phyloP scores from a whole-genome alignment of 2,329 filamentous ascomycete species.

The Penicillium janthinellum region DNA sequence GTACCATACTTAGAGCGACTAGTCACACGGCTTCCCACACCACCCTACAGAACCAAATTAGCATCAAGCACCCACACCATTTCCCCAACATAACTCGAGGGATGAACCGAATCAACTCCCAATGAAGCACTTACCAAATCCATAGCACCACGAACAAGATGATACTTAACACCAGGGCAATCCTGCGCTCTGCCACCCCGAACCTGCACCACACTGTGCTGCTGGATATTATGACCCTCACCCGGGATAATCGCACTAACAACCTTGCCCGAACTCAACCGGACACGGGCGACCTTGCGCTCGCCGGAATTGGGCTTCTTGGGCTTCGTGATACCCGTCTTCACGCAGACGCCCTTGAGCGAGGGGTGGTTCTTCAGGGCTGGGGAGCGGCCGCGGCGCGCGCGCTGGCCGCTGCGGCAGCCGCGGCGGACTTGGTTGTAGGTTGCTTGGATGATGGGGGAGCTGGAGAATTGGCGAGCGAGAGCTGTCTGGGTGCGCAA shows the following conservation, averaged over 20 bases:
- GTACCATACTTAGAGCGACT: slow-evolving; percentile 96
- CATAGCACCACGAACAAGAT: slow-evolving; percentile 84
- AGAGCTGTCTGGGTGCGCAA: slow-evolving; percentile 33
- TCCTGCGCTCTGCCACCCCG: slow-evolving; percentile 90
- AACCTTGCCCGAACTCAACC: slow-evolving; percentile 81
- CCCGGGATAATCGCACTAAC: slow-evolving; percentile 95
- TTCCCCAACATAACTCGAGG: background rate
- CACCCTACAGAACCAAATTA: slow-evolving; percentile 64
- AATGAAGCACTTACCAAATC: slow-evolving; percentile 72
- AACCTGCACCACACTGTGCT: slow-evolving; percentile 97
- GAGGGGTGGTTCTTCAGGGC: slow-evolving; percentile 75
- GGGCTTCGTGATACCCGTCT: slow-evolving; percentile 88
- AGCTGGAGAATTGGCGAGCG: slow-evolving; percentile 58
- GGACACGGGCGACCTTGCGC: slow-evolving; percentile 89
- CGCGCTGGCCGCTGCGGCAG: slow-evolving; percentile 75
- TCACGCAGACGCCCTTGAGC: slow-evolving; percentile 94
- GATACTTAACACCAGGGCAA: slow-evolving; percentile 97
- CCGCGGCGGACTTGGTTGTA: slow-evolving; percentile 75
- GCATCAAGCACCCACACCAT: slow-evolving; percentile 9
- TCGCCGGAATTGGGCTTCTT: slow-evolving; percentile 99
- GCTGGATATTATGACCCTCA: slow-evolving; percentile 98
- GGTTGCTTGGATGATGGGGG: slow-evolving; percentile 61
- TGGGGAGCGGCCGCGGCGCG: slow-evolving; percentile 84
- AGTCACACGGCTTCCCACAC: slow-evolving; percentile 80
- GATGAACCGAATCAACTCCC: background rate